These are phyloP conservation scores for Suillus discolor DNA, from an alignment of 768 basidiomycete species.

Conservation along the genomic window DNA sequence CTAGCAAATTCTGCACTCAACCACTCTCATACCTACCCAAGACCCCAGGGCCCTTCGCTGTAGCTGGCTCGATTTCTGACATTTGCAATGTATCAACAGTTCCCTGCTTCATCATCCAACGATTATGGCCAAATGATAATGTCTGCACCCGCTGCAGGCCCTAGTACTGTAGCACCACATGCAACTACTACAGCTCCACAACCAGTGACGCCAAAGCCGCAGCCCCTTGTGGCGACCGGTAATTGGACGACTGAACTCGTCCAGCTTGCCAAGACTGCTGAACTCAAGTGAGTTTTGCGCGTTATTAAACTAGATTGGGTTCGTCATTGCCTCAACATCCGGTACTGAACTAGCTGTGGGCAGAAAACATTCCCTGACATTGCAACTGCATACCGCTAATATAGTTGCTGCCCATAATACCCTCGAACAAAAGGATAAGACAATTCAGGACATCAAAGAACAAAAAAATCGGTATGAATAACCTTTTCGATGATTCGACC, in stretches of 20 bases:
- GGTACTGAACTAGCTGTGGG: neutral
- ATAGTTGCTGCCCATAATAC: slow-evolving; percentile 82
- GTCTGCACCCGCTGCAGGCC: slow-evolving; percentile 35
- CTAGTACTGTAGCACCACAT: slow-evolving; percentile 35
- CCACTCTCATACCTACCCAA: neutral
- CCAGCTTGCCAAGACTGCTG: slow-evolving; percentile 84
- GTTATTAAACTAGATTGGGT: neutral
- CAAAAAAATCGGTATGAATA: slow-evolving; percentile 78
- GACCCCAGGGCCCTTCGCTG: slow-evolving; percentile 35
- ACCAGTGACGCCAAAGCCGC: slow-evolving; percentile 27
- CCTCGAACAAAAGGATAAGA: slow-evolving; percentile 74
- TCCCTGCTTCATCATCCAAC: slow-evolving; percentile 33
- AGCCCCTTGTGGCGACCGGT: slow-evolving; percentile 73
- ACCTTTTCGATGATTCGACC: slow-evolving; percentile 3
- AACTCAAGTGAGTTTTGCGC: slow-evolving; percentile 69
- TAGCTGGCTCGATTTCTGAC: slow-evolving; percentile 25
- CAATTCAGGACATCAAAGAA: slow-evolving; percentile 79
- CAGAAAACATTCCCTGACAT: slow-evolving; percentile 82
- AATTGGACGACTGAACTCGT: slow-evolving; percentile 90
- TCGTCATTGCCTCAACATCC: slow-evolving; percentile 15
- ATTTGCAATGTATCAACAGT: slow-evolving; percentile 37
- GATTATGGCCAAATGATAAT: slow-evolving; percentile 37
- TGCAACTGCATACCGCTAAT: slow-evolving; percentile 86
- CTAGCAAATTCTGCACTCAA: slow-evolving; percentile 7
- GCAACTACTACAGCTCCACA: slow-evolving; percentile 23